These are phyloP conservation scores for Erysimum cheiri DNA, from an alignment of 441 rosid genomes.

Conservation along the genomic window DNA sequence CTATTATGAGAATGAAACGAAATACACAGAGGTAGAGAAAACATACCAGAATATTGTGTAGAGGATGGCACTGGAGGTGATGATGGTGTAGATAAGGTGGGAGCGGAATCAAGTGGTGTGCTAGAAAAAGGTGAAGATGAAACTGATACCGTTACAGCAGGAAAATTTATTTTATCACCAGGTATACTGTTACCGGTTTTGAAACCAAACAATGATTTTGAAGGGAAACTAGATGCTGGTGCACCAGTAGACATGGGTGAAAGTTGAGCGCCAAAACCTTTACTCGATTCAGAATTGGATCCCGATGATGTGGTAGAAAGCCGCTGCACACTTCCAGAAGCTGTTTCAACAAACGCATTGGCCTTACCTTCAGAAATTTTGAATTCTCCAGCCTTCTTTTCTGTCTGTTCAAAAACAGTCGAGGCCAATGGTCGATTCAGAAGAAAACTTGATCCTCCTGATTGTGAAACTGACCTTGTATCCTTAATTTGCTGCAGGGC, in stretches of 20 bases:
- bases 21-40: slow-evolving; percentile 14
- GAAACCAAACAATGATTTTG: slow-evolving; percentile 46
- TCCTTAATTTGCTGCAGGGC: slow-evolving; percentile 42
- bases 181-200: slow-evolving; percentile 51
- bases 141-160: slow-evolving; percentile 46
- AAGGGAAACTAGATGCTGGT: slow-evolving; percentile 44
- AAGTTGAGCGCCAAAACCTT: slow-evolving; percentile 45
- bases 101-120: slow-evolving; percentile 41
- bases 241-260: slow-evolving; percentile 47
- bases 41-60: slow-evolving; percentile 45
- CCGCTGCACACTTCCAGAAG: slow-evolving; percentile 44
- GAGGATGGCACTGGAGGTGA: slow-evolving; percentile 36
- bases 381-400: slow-evolving; percentile 50
- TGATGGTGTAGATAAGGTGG: slow-evolving; percentile 45
- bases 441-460: slow-evolving; percentile 48
- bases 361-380: slow-evolving; percentile 46
- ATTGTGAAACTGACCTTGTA: slow-evolving; percentile 45
- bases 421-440: slow-evolving; percentile 46
- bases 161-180: slow-evolving; percentile 50
- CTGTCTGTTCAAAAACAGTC: slow-evolving; percentile 43
- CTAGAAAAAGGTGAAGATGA: slow-evolving; percentile 51
- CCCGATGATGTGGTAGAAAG: slow-evolving; percentile 43
- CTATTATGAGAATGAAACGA: slow-evolving; percentile 31
- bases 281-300: slow-evolving; percentile 43
- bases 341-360: slow-evolving; percentile 42